A percentile compares a stretch with the other conserved stretches of the same genome.
phyloP scores from a whole-genome alignment of 768 basidiomycete species.

The Mycena rebaudengoi region DNA sequence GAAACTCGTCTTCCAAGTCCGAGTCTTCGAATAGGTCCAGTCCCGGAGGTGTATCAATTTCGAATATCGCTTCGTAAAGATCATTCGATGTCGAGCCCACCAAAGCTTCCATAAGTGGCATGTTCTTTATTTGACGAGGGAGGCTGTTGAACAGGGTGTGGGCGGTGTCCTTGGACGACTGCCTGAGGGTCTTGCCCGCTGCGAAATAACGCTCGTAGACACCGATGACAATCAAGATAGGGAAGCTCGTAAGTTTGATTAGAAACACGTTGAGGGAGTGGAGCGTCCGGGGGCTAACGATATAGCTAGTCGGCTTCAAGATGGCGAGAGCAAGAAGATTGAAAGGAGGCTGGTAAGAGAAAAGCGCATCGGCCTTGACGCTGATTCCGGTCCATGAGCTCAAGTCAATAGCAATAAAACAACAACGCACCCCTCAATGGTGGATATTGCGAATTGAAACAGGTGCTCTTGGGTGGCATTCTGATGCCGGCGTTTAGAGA shows the following conservation, averaged over 20 bases:
- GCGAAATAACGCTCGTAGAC: constrained; percentile 81
- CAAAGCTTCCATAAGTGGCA: constrained; percentile 79
- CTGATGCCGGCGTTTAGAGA: constrained; percentile 48
- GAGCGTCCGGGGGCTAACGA: constrained; percentile 78
- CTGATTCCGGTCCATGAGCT: constrained; percentile 46
- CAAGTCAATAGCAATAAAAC: no score
- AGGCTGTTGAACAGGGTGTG: constrained; percentile 69
- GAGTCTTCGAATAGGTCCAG: constrained; percentile 59
- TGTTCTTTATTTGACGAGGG: constrained; percentile 74
- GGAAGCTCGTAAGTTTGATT: constrained; percentile 86
- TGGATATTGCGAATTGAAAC: constrained; percentile 87
- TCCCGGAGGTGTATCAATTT: constrained; percentile 62
- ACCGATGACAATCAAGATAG: constrained; percentile 77
- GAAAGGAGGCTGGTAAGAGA: constrained; percentile 93
- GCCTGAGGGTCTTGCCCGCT: constrained; percentile 57
- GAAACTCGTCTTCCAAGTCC: constrained; percentile 55
- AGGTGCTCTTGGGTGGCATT: constrained; percentile 65
- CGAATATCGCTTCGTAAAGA: constrained; percentile 82
- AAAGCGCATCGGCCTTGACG: constrained; percentile 88
- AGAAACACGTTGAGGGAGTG: constrained; percentile 88
- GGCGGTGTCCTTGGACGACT: constrained; percentile 59
- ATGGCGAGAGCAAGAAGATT: constrained; percentile 83
- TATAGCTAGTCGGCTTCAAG: constrained; percentile 80
- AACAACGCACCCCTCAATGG: constrained; percentile 79
- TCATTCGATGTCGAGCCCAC: constrained; percentile 75